Percentiles rank a stretch among this genome's conserved stretches.
Evolutionary conservation across 2,329 filamentous ascomycete species (phyloP).

Genomic region (Hansfordia pulvinata): DNA sequence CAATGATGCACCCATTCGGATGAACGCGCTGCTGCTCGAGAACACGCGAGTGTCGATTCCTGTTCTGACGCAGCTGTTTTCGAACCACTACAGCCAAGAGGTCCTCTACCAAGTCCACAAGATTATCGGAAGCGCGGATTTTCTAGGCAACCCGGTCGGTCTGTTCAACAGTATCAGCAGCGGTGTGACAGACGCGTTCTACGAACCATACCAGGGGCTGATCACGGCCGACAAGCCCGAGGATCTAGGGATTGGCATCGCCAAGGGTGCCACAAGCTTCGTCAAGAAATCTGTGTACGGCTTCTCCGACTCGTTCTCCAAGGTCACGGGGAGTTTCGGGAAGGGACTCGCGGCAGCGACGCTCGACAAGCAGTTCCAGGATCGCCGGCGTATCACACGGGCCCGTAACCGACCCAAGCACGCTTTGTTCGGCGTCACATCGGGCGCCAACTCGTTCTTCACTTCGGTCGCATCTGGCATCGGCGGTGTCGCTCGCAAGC

Average conservation of each 20-base stretch:
- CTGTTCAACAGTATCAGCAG: slow-evolving; percentile 98
- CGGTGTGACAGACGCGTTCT: slow-evolving; percentile 95
- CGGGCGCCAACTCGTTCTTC: slow-evolving; percentile 88
- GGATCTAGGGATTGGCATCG: slow-evolving; percentile 87
- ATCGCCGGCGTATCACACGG: slow-evolving; percentile 83
- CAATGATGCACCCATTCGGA: slow-evolving; percentile 87
- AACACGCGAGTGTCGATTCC: slow-evolving; percentile 85
- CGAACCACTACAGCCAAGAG: slow-evolving; percentile 93
- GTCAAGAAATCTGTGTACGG: slow-evolving; percentile 98
- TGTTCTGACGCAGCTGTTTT: slow-evolving; percentile 72
- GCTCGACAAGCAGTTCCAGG: slow-evolving; percentile 96
- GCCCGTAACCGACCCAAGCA: slow-evolving; percentile 93
- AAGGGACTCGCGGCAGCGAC: slow-evolving; percentile 93
- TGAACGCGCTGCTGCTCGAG: slow-evolving; percentile 89
- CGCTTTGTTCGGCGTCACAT: slow-evolving; percentile 88
- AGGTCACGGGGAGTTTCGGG: slow-evolving; percentile 92
- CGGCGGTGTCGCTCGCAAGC: slow-evolving; percentile 83
- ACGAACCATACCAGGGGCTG: slow-evolving; percentile 95
- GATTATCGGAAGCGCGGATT: slow-evolving; percentile 92
- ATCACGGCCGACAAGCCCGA: slow-evolving; percentile 94
- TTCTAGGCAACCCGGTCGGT: slow-evolving; percentile 92
- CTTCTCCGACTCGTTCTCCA: slow-evolving; percentile 92
- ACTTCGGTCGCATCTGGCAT: slow-evolving; percentile 88
- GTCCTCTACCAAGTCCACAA: slow-evolving; percentile 93
- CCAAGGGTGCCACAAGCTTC: slow-evolving; percentile 91